These are phyloP conservation scores for Fistulifera pelliculosa DNA, from an alignment of 108 stramenopile genomes.

Conservation along the genomic window DNA sequence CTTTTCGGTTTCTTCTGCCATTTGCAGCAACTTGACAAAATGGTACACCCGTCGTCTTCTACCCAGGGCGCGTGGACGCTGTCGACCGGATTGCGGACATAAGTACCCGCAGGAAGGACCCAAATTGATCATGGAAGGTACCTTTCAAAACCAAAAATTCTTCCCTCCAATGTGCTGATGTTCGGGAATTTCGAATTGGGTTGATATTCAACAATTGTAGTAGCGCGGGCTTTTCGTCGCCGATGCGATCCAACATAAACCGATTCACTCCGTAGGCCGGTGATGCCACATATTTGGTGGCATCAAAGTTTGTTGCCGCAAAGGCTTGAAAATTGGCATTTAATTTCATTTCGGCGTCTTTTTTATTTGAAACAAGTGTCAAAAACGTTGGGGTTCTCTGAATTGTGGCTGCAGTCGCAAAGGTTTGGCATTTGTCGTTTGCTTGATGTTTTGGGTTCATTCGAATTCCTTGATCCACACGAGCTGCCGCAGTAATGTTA, in stretches of 20 bases:
- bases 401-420: too few relatives aligned
- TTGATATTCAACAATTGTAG: slow-evolving; percentile 35
- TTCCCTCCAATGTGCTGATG: slow-evolving; percentile 37
- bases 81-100: slow-evolving; percentile 35
- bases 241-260: slow-evolving; percentile 38
- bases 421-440: too few relatives aligned
- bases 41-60: slow-evolving; percentile 37
- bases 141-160: slow-evolving; percentile 37
- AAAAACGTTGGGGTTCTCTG: too few relatives aligned
- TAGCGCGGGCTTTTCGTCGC: slow-evolving; percentile 36
- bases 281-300: slow-evolving; percentile 26
- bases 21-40: slow-evolving; percentile 34
- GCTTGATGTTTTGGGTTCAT: too few relatives aligned
- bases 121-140: slow-evolving; percentile 35
- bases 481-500: too few relatives aligned
- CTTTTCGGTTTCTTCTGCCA: slow-evolving; percentile 31
- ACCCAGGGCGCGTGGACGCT: slow-evolving; percentile 30
- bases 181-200: slow-evolving; percentile 33
- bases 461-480: too few relatives aligned
- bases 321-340: slow-evolving; percentile 27
- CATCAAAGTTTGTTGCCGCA: slow-evolving; percentile 23
- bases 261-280: slow-evolving; percentile 35
- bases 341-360: slow-evolving; percentile 24
- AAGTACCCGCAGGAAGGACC: slow-evolving; percentile 28
- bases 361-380: too few relatives aligned